These are phyloP conservation scores for Ceratonia siliqua DNA, from an alignment of 306 rosid species.

Conservation along the genomic window DNA sequence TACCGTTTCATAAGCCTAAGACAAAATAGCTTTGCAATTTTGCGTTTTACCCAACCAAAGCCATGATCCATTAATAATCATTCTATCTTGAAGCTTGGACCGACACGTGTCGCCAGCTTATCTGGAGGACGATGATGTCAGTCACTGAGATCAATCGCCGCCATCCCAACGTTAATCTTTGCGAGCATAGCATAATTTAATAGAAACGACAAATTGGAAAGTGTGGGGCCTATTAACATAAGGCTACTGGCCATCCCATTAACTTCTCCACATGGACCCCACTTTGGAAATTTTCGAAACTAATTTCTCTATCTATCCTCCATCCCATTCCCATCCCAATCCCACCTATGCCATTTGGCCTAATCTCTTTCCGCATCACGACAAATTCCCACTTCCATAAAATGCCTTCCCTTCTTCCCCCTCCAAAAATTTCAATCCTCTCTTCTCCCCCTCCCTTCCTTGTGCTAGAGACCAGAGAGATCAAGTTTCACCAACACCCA, in stretches of 20 bases:
- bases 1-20: slow-evolving; percentile 10
- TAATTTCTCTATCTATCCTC: slow-evolving; percentile 24
- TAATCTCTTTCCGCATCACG: slow-evolving; percentile 49
- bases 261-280: slow-evolving; percentile 46
- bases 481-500: slow-evolving; percentile 1
- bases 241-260: too few species aligned
- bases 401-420: slow-evolving; percentile 35
- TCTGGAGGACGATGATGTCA: slow-evolving; percentile 30
- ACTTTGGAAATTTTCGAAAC: slow-evolving; percentile 38
- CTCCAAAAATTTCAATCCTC: slow-evolving; percentile 53
- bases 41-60: neutral
- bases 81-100: neutral
- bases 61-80: neutral
- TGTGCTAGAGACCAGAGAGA: too few species aligned
- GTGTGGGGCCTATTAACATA: too few species aligned
- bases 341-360: slow-evolving; percentile 51
- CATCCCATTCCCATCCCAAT: too few species aligned
- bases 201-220: too few species aligned
- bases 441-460: neutral
- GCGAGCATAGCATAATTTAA: too few species aligned
- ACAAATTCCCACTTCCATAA: slow-evolving; percentile 53
- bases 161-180: slow-evolving; percentile 22
- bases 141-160: slow-evolving; percentile 37
- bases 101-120: slow-evolving; percentile 36
- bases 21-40: neutral